Evolutionary conservation across 106 monocot species (phyloP), one percentile per base, ranked within the genome.

Genomic region (Dioscorea alata): DNA sequence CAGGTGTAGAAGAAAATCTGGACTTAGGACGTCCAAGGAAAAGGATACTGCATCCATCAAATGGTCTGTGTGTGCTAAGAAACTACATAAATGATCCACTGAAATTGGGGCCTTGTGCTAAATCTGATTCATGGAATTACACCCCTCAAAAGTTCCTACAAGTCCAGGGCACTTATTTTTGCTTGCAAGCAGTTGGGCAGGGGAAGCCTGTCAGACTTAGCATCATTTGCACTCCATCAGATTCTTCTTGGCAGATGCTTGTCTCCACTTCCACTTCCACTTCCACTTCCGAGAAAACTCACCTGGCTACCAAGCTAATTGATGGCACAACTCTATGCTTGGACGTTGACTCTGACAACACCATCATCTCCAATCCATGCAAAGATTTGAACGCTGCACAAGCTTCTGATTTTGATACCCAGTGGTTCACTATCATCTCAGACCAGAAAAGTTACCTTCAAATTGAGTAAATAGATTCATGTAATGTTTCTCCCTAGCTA

Each of bases 31-130:
- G 77, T 8, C n/a, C 71, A 12, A 56, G 77, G n/a, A 71, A 25
- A 28, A 61, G 65, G 19, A 77, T 77, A 32, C 65, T 79, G 56
- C 79, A 79, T 13, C 79, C 68, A 12, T 42, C 73, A 3, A 79
- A 53, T 21, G 79, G 79, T 7, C 61, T 73, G 16, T 79, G 79
- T 22, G 66, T 79, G 21, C 4, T 73, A 23, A 28, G 79, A 25
- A 56, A 61, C 20, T 22, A 12, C 12, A 51, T 56, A 1, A 48
- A 15, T 1, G 68, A 63, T 15, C 79, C 68, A n/a, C 73, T 73
- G 23, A 73, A 33, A 33, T 68, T 79, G 12, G 79, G 73, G 33
- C 61, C 68, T 2, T 79, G 79, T 28, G 14, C 35, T 8, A 14
- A 54, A 1, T 79, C 79, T 18, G 72, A 79, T 57, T 50, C 73